Percentiles rank a stretch among this genome's conserved stretches.
phyloP scores from a whole-genome alignment of 2,329 filamentous ascomycete genomes.

The Arachnopeziza araneosa region DNA sequence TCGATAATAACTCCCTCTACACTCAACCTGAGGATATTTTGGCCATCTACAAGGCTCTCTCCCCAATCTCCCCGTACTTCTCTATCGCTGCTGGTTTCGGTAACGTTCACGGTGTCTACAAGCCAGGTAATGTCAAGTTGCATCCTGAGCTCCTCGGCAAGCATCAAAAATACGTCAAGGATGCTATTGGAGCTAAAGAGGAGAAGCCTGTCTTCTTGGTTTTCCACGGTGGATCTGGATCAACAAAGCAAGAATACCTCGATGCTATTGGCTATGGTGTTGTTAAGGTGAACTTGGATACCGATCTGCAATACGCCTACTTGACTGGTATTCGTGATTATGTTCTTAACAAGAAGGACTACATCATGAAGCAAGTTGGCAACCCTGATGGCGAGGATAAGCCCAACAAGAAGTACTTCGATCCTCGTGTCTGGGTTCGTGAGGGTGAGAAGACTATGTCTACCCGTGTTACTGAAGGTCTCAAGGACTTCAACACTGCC shows the following conservation, averaged over 20 bases:
- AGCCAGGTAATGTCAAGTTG: slow-evolving; percentile 94
- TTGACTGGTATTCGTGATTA: slow-evolving; percentile 89
- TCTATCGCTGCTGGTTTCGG: slow-evolving; percentile 97
- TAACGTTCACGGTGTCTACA: slow-evolving; percentile 99
- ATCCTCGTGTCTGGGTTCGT: slow-evolving; percentile 75
- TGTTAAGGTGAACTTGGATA: slow-evolving; percentile 99
- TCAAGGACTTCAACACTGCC: slow-evolving; percentile 88
- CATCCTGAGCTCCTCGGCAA: slow-evolving; percentile 93
- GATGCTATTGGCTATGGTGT: slow-evolving; percentile 90
- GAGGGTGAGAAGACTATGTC: slow-evolving; percentile 98
- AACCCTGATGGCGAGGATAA: slow-evolving; percentile 96
- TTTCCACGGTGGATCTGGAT: slow-evolving; percentile 97
- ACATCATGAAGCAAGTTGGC: slow-evolving; percentile 78
- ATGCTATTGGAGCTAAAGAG: slow-evolving; percentile 64
- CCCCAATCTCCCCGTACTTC: slow-evolving; percentile 89
- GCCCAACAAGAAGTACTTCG: slow-evolving; percentile 97
- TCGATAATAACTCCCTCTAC: slow-evolving; percentile 96
- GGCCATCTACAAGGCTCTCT: slow-evolving; percentile 81
- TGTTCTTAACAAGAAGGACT: slow-evolving; percentile 91
- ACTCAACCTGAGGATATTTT: slow-evolving; percentile 96
- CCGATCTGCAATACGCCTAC: slow-evolving; percentile 95
- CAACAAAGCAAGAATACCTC: slow-evolving; percentile 81
- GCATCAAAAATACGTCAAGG: slow-evolving; percentile 89
- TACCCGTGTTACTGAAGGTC: slow-evolving; percentile 69
- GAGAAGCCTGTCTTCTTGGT: slow-evolving; percentile 98